Conservation (phyloP, 805 yeast genomes). For the Metschnikowia sp. region DNA sequence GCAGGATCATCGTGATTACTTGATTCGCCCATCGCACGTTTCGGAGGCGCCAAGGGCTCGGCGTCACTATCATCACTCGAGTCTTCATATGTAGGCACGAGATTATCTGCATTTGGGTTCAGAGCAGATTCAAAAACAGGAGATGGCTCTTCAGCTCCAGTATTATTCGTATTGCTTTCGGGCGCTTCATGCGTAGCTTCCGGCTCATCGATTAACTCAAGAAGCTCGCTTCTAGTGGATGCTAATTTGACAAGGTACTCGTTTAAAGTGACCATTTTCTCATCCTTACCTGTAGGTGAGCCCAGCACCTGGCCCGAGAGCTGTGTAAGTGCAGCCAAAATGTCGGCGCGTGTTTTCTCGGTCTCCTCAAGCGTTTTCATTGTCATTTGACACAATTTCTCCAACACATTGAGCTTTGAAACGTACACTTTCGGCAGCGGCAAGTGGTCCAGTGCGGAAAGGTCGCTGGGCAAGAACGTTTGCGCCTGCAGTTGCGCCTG, state of each 20-base stretch:
- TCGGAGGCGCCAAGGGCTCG: slow-evolving; percentile 6
- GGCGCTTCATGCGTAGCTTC: background rate
- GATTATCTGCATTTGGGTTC: background rate
- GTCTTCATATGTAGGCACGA: slow-evolving; percentile 16
- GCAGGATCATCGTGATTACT: background rate
- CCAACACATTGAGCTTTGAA: slow-evolving; percentile 37
- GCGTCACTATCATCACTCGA: slow-evolving; percentile 17
- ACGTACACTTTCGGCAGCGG: slow-evolving; percentile 35
- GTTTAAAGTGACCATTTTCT: slow-evolving; percentile 29
- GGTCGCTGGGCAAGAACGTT: slow-evolving; percentile 34
- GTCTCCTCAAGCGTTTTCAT: slow-evolving; percentile 31
- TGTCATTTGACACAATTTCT: slow-evolving; percentile 34
- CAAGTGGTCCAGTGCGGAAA: slow-evolving; percentile 31
- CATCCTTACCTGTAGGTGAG: slow-evolving; percentile 31
- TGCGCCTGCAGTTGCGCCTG: slow-evolving; percentile 39
- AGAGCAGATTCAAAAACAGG: slow-evolving; percentile 22
- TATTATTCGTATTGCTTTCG: background rate
- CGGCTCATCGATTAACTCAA: slow-evolving; percentile 23
- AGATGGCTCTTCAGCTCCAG: slow-evolving; percentile 27
- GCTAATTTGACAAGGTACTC: slow-evolving; percentile 26
- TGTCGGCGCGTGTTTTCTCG: slow-evolving; percentile 24
- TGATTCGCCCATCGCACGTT: background rate
- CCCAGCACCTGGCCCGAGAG: slow-evolving; percentile 24
- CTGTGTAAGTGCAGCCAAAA: slow-evolving; percentile 25
- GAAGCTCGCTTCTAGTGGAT: slow-evolving; percentile 30